Conservation (phyloP, 176 grass and related monocot genomes). For the Oryza longistaminata region DNA sequence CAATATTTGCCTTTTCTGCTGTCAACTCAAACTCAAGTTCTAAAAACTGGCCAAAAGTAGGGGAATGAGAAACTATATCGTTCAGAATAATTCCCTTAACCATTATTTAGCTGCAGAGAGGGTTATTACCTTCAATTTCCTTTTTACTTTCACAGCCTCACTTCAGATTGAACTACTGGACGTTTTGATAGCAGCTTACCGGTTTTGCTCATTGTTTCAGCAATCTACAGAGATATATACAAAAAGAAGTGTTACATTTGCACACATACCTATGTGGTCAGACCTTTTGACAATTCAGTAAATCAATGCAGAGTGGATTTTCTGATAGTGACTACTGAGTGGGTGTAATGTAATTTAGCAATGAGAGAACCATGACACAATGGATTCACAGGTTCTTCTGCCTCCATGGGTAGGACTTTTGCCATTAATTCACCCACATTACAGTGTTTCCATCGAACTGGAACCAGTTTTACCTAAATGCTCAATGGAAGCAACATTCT, state of each 20-base stretch:
- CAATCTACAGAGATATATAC: constrained; percentile 54
- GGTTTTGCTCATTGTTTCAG: constrained; percentile 77
- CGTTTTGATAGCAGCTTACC: constrained; percentile 64
- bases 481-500: neutral
- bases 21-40: constrained; percentile 74
- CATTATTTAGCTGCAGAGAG: constrained; percentile 11
- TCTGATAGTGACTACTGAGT: neutral
- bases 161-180: constrained; percentile 48
- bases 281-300: neutral
- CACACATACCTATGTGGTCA: neutral
- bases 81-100: neutral
- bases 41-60: constrained; percentile 68
- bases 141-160: constrained; percentile 62
- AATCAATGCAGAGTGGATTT: neutral
- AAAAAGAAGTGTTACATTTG: constrained; percentile 28
- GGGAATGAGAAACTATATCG: neutral
- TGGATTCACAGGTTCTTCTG: neutral
- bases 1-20: constrained; percentile 57
- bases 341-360: neutral
- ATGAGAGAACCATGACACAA: neutral
- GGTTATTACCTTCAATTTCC: constrained; percentile 63
- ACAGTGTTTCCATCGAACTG: neutral
- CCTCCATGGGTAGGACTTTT: neutral
- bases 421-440: neutral
- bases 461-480: neutral